These are phyloP conservation scores for Candida tetrigidarum DNA, from an alignment of 1,139 yeast species.

Conservation along the genomic window DNA sequence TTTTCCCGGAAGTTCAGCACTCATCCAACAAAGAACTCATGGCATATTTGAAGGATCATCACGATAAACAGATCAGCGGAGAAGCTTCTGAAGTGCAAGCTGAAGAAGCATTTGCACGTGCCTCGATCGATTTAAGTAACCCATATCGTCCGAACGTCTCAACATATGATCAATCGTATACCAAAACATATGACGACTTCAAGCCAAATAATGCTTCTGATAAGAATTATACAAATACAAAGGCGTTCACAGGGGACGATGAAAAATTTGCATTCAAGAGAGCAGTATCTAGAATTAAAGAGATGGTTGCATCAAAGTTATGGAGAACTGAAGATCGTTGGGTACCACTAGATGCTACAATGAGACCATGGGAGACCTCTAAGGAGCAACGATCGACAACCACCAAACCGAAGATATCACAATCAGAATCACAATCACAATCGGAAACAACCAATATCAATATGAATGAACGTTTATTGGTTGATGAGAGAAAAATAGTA, in stretches of 20 bases:
- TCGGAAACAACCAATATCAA: neutral
- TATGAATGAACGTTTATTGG: slow-evolving; percentile 10
- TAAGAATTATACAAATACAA: slow-evolving; percentile 49
- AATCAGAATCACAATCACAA: too few relatives aligned
- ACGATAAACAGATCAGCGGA: slow-evolving; percentile 18
- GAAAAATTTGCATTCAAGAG: slow-evolving; percentile 76
- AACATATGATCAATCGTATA: slow-evolving; percentile 53
- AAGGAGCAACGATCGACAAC: neutral
- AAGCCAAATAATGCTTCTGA: slow-evolving; percentile 12
- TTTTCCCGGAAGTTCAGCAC: slow-evolving; percentile 56
- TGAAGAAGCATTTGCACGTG: slow-evolving; percentile 71
- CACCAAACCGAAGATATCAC: too few relatives aligned
- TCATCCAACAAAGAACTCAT: slow-evolving; percentile 21
- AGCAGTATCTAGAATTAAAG: slow-evolving; percentile 69
- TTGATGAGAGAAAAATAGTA: slow-evolving; percentile 16
- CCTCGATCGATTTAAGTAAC: slow-evolving; percentile 58
- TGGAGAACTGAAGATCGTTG: slow-evolving; percentile 57
- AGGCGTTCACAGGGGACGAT: slow-evolving; percentile 77
- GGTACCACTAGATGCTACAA: slow-evolving; percentile 55
- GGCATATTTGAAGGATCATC: slow-evolving; percentile 17
- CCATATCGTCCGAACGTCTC: slow-evolving; percentile 76
- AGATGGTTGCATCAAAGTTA: slow-evolving; percentile 60
- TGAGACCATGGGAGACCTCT: slow-evolving; percentile 64
- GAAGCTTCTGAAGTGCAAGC: slow-evolving; percentile 54
- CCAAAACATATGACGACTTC: slow-evolving; percentile 40